Conservation (phyloP, 495 filamentous ascomycete species). For the Talaromyces liani region DNA sequence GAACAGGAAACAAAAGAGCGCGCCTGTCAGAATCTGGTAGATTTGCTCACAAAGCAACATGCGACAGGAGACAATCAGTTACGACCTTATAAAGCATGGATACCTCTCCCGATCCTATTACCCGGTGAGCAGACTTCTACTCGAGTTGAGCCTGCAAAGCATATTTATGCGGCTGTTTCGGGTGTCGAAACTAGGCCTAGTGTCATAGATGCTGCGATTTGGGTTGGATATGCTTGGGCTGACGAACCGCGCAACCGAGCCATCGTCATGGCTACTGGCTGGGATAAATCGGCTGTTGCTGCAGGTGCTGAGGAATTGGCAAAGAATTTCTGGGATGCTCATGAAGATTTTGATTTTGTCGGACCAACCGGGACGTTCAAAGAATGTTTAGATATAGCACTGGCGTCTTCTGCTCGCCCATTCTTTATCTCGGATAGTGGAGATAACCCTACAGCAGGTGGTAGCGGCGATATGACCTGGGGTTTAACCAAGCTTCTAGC, state of each 20-base stretch:
- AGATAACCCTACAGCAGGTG: conserved; percentile 51
- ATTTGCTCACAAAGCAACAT: conserved; percentile 21
- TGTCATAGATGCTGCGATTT: conserved; percentile 48
- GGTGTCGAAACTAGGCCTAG: conserved; percentile 31
- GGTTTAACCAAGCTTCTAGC: conserved; percentile 38
- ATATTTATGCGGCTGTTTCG: conserved; percentile 44
- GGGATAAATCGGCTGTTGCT: conserved; percentile 28
- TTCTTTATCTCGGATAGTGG: conserved; percentile 55
- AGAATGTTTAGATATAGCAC: conserved; percentile 41
- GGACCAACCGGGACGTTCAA: conserved; percentile 44
- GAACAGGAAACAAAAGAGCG: conserved; percentile 44
- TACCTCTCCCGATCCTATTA: conserved; percentile 45
- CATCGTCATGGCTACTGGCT: conserved; percentile 45
- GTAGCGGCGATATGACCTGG: conserved; percentile 50
- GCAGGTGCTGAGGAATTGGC: conserved; percentile 38
- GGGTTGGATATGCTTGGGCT: conserved; percentile 56
- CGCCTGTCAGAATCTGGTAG: conserved; percentile 45
- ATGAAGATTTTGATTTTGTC: conserved; percentile 43
- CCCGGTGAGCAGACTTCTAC: conserved; percentile 54
- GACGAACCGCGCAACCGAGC: conserved; percentile 51
- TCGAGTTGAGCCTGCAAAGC: conserved; percentile 44
- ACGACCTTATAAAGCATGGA: conserved; percentile 49
- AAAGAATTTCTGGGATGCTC: conserved; percentile 41
- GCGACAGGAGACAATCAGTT: neutral
- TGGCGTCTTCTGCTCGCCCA: conserved; percentile 36